These are phyloP conservation scores for Murraya koenigii DNA, from an alignment of 345 rosid genomes.

Conservation along the genomic window DNA sequence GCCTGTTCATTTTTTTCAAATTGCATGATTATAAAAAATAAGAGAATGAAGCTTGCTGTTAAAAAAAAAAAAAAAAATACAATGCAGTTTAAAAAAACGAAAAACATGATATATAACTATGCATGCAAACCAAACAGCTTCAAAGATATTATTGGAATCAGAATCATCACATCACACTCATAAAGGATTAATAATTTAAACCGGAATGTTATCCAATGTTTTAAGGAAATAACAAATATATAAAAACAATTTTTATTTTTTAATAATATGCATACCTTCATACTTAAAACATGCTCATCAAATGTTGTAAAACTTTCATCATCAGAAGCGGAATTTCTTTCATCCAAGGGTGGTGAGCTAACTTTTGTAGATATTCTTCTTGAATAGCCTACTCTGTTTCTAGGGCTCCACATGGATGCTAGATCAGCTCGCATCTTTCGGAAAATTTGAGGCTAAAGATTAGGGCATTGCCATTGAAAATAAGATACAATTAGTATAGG, in stretches of 20 bases:
- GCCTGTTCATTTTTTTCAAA: neutral
- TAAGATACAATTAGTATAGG: neutral
- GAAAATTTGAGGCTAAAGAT: constrained; percentile 64
- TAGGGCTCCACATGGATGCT: constrained; percentile 67
- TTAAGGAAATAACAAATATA: neutral
- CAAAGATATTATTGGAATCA: neutral
- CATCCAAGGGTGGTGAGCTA: constrained; percentile 22
- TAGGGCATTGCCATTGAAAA: neutral
- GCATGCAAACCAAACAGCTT: neutral
- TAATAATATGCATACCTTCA: constrained; percentile 39
- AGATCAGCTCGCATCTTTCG: constrained; percentile 62
- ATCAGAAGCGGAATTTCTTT: constrained; percentile 16
- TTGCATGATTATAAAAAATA: neutral
- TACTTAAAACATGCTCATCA: constrained; percentile 34
- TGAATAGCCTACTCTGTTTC: constrained; percentile 38
- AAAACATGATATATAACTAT: neutral
- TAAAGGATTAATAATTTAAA: neutral
- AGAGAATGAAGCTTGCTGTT: neutral
- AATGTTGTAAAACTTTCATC: constrained; percentile 14
- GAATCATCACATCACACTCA: neutral
- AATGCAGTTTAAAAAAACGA: neutral
- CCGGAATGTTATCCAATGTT: neutral
- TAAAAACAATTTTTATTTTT: constrained; percentile 6
- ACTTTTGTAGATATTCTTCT: constrained; percentile 43
- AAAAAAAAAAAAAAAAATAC: neutral